These are phyloP conservation scores for Hypseocharis bilobata DNA, from an alignment of 441 rosid species.

Conservation along the genomic window DNA sequence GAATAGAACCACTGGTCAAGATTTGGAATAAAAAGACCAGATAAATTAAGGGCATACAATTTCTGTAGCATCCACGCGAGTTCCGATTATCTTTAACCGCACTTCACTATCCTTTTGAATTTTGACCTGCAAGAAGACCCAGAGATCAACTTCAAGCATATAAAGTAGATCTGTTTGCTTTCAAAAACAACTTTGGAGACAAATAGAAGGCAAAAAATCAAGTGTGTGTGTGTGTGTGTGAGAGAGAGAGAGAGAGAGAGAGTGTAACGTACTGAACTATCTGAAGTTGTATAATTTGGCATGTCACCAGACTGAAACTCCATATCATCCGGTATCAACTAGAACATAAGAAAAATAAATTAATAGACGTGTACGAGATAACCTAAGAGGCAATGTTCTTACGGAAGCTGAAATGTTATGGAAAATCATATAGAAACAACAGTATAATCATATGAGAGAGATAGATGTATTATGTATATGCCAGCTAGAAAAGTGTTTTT, in stretches of 20 bases:
- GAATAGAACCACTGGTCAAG: background rate
- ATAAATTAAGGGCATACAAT: slow-evolving; percentile 40
- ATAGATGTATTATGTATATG: no score
- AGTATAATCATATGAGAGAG: no score
- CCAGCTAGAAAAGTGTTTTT: no score
- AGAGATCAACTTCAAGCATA: slow-evolving; percentile 15
- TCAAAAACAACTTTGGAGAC: background rate
- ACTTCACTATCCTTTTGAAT: slow-evolving; percentile 91
- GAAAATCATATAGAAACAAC: background rate
- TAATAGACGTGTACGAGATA: background rate
- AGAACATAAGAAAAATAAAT: slow-evolving; percentile 11
- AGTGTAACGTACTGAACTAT: slow-evolving; percentile 59
- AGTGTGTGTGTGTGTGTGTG: no score
- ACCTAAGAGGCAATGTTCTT: background rate
- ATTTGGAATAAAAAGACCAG: background rate
- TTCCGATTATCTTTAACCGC: slow-evolving; percentile 81
- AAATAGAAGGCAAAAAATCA: background rate
- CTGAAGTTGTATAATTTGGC: slow-evolving; percentile 81
- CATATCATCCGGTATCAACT: slow-evolving; percentile 95
- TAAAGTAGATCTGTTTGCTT: background rate
- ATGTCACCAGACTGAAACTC: slow-evolving; percentile 87
- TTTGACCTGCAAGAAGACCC: slow-evolving; percentile 47
- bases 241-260: background rate
- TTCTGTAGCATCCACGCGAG: slow-evolving; percentile 86
- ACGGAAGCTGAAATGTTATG: background rate